Evolutionary conservation across 257 asterid species (phyloP), one percentile per base, ranked within the genome.

Genomic region (Petrea volubilis): DNA sequence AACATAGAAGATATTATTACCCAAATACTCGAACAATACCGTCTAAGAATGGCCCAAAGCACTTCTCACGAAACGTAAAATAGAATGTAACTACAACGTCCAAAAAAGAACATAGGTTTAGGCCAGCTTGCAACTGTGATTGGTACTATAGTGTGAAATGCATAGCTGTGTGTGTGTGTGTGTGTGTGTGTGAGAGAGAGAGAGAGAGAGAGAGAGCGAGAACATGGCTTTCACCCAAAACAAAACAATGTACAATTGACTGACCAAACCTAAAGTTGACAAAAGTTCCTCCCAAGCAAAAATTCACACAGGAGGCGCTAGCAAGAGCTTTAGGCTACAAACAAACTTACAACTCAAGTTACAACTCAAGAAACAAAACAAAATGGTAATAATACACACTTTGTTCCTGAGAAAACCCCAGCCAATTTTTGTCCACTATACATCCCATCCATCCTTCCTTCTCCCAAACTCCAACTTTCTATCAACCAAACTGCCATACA

Each of bases 391-490:
- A n/a, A n/a, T n/a, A n/a, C n/a, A 44, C 24, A 57, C 29, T 11
- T 13, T 13, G 28, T 25, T n/a, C 29, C 34, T 5, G 14, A 11
- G n/a, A 43, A 15, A 64, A 57, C 4, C 23, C 2, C 17, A 15
- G 0, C 7, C 20, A 15, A 6, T 68, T 55, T 15, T 44, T 52
- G 53, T 64, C 28, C 52, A 73, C 94, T 86, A 95, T 77, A 92
- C 81, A 83, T 95, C 99, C 99, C 99, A 95, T 18, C 98, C 99
- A 74, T 95, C 99, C 6, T 68, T 83, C 79, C 97, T 88, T 57
- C 81, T 73, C 18, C 71, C 55, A 58, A 95, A 95, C 27, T 84
- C 84, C 7, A 84, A 79, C 78, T 88, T 92, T 49, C 86, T 85
- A 18, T 60, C 49, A 1, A 74, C 75, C 72, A 95, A 69, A 72